Conservation (phyloP, 2,329 filamentous ascomycete species). For the Alternaria ethzedia region DNA sequence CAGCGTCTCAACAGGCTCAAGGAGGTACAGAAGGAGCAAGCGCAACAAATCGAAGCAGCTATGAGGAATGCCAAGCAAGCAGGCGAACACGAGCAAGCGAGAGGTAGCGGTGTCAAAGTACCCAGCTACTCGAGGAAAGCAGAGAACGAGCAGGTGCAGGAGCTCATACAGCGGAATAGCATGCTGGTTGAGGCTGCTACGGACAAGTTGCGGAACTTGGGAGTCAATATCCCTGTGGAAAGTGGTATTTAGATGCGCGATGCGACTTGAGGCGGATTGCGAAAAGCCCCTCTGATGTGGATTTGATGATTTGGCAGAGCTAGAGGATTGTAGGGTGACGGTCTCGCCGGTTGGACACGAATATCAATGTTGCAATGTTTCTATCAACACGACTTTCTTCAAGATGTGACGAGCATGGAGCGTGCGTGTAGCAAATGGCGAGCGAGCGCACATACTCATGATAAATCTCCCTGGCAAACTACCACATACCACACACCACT, state of each 20-base stretch:
- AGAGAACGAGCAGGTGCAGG: constrained; percentile 44
- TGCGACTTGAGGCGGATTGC: neutral
- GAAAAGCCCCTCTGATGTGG: neutral
- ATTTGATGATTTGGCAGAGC: neutral
- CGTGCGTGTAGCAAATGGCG: neutral
- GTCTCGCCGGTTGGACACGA: neutral
- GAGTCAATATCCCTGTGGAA: constrained; percentile 31
- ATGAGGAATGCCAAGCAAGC: constrained; percentile 21
- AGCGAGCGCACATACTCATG: neutral
- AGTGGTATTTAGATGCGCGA: neutral
- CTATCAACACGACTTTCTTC: neutral
- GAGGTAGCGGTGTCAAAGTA: constrained; percentile 30
- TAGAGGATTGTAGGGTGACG: neutral
- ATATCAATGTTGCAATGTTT: neutral
- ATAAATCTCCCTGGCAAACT: no score
- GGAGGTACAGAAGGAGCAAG: constrained; percentile 60
- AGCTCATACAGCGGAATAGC: constrained; percentile 40
- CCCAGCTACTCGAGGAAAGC: constrained; percentile 42
- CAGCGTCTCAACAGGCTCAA: constrained; percentile 65
- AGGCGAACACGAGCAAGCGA: constrained; percentile 18
- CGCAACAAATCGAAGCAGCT: constrained; percentile 32
- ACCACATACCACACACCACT: neutral
- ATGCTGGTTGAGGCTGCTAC: constrained; percentile 44
- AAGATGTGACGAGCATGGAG: neutral
- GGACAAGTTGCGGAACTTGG: constrained; percentile 35